A percentile compares a stretch with the other conserved stretches of the same genome.
Evolutionary conservation across 805 yeast genomes (phyloP).

Genomic region (Ogataea philodendri): DNA sequence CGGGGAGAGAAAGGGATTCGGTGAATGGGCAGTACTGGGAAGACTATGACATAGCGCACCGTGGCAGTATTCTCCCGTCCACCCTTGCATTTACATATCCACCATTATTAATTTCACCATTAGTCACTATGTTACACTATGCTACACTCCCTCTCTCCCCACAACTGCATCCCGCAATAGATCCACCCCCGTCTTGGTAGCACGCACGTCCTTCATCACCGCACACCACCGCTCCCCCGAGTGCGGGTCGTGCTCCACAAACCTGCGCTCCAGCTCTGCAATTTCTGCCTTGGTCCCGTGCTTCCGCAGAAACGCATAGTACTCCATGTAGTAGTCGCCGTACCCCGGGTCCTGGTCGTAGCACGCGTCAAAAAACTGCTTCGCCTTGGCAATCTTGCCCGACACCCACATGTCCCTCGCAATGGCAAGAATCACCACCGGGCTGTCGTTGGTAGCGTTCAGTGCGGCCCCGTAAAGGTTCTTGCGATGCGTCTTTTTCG

Average conservation of each 20-base stretch:
- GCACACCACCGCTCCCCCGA: constrained; percentile 62
- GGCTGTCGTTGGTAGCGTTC: constrained; percentile 58
- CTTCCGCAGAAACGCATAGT: constrained; percentile 44
- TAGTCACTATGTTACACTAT: constrained; percentile 1
- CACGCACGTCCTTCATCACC: constrained; percentile 43
- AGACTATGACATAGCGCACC: not conserved
- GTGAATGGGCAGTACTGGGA: too few species aligned
- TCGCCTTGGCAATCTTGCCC: constrained; percentile 61
- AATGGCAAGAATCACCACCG: constrained; percentile 56
- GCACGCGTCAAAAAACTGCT: constrained; percentile 72
- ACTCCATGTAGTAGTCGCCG: constrained; percentile 81
- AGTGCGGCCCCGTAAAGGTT: constrained; percentile 69
- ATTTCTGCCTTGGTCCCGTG: constrained; percentile 39
- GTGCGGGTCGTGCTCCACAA: constrained; percentile 49
- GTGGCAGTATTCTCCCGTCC: not conserved
- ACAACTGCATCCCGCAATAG: constrained; percentile 17
- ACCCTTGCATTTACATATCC: not conserved
- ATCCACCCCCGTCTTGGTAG: constrained; percentile 20
- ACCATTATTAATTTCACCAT: not conserved
- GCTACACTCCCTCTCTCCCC: too few species aligned
- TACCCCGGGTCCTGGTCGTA: constrained; percentile 45
- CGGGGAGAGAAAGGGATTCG: too few species aligned
- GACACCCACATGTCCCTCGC: constrained; percentile 68
- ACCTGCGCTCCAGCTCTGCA: constrained; percentile 36
- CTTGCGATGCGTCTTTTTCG: constrained; percentile 44